A percentile compares a stretch with the other conserved stretches of the same genome.
phyloP scores from a whole-genome alignment of 331 rosid genomes.

The Malus hybrid region DNA sequence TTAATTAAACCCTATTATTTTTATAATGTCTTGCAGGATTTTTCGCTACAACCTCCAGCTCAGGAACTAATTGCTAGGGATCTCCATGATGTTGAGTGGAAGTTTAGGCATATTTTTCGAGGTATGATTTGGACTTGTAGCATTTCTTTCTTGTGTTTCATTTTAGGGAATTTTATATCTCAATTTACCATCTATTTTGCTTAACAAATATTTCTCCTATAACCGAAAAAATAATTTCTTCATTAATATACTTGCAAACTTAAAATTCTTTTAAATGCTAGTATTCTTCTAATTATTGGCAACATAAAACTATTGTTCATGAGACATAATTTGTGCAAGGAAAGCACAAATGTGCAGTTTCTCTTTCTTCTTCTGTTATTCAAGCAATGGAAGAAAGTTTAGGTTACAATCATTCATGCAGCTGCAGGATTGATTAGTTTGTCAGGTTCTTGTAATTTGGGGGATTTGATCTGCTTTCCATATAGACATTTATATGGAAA shows the following conservation, averaged over 20 bases:
- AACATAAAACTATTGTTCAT: neutral
- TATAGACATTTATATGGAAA: neutral
- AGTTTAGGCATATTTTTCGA: conserved; percentile 80
- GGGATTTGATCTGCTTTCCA: neutral
- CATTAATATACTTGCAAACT: neutral
- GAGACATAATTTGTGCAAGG: neutral
- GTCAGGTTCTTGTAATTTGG: neutral
- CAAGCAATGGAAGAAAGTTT: neutral
- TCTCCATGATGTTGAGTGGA: conserved; percentile 94
- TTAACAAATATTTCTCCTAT: neutral
- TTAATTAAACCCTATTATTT: conserved; percentile 3
- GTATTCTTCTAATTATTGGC: neutral
- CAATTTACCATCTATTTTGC: neutral
- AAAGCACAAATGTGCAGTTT: neutral
- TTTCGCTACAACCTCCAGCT: conserved; percentile 80
- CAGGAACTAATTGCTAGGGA: conserved; percentile 89
- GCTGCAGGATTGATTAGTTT: neutral
- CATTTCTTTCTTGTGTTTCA: neutral
- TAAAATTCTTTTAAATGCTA: too few relatives aligned
- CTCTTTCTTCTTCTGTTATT: neutral
- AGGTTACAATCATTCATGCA: neutral
- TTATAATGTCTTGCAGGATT: conserved; percentile 42
- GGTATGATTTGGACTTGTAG: conserved; percentile 31
- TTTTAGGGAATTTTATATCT: neutral
- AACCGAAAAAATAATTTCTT: neutral